Evolutionary conservation across 305 asterid genomes (phyloP).

Genomic region (Nicotiana rustica): DNA sequence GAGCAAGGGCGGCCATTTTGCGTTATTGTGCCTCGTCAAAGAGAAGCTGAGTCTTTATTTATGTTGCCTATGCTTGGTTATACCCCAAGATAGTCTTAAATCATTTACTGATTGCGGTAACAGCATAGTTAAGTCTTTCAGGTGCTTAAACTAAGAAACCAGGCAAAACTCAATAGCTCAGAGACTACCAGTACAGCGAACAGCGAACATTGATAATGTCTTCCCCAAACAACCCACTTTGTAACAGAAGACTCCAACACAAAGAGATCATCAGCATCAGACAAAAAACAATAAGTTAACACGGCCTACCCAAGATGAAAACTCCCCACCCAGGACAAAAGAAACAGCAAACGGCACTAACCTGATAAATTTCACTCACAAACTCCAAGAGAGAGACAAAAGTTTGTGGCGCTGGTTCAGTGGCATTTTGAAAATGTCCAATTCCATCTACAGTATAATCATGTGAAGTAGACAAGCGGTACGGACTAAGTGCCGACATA

Average conservation of each 20-base stretch:
- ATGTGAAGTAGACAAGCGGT: slow-evolving; percentile 57
- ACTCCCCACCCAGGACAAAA: background rate
- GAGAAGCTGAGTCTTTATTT: background rate
- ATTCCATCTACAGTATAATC: slow-evolving; percentile 65
- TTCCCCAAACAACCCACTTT: background rate
- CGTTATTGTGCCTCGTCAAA: background rate
- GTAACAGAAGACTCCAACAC: background rate
- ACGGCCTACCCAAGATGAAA: background rate
- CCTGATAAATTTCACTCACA: slow-evolving; percentile 97
- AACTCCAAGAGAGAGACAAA: slow-evolving; percentile 92
- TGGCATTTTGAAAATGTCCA: slow-evolving; percentile 59
- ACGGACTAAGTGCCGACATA: slow-evolving; percentile 76
- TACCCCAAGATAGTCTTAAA: background rate
- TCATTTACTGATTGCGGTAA: background rate
- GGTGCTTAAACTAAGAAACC: background rate
- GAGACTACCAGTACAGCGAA: background rate
- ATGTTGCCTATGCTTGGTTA: background rate
- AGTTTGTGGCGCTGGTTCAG: slow-evolving; percentile 63
- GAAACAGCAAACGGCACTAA: slow-evolving; percentile 39
- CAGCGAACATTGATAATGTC: background rate
- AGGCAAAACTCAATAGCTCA: background rate
- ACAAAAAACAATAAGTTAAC: background rate
- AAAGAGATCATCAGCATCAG: background rate
- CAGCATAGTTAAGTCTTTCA: background rate
- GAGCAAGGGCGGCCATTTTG: background rate